Evolutionary conservation across 2,329 filamentous ascomycete species (phyloP).

Genomic region (Alternaria triticina): DNA sequence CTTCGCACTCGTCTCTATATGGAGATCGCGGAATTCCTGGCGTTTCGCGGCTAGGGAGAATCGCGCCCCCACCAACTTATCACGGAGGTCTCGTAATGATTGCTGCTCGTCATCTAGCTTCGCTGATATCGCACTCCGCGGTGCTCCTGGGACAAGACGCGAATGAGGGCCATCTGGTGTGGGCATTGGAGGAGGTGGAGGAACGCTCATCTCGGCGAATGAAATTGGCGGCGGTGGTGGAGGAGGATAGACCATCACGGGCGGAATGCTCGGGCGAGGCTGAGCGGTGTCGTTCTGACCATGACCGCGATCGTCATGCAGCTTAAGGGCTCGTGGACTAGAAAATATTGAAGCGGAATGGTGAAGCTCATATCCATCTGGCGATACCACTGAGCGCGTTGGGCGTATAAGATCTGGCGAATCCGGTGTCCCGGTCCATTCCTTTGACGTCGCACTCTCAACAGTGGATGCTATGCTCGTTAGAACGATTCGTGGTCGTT

Average conservation of each 20-base stretch:
- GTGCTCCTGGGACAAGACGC: accelerated
- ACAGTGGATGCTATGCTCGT: neutral
- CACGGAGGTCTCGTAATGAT: neutral
- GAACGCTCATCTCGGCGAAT: neutral
- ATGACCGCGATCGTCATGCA: neutral
- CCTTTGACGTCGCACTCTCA: neutral
- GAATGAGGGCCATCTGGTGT: neutral
- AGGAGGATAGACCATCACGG: neutral
- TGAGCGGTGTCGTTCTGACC: neutral
- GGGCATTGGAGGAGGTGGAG: neutral
- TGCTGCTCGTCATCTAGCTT: neutral
- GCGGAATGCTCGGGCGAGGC: neutral
- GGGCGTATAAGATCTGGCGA: neutral
- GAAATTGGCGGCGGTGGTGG: neutral
- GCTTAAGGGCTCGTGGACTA: accelerated
- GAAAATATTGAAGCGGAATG: neutral
- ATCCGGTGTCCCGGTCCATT: neutral
- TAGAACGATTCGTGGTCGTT: neutral
- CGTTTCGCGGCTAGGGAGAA: neutral
- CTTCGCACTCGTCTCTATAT: neutral
- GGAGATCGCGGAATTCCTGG: neutral
- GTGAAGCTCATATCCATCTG: neutral
- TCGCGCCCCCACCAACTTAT: neutral
- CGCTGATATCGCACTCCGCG: neutral
- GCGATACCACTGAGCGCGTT: neutral